Percentiles rank a stretch among this genome's conserved stretches.
These are phyloP conservation scores for Nannochloris sp. DNA, from an alignment of 139 green algal genomes.

Conservation along the genomic window DNA sequence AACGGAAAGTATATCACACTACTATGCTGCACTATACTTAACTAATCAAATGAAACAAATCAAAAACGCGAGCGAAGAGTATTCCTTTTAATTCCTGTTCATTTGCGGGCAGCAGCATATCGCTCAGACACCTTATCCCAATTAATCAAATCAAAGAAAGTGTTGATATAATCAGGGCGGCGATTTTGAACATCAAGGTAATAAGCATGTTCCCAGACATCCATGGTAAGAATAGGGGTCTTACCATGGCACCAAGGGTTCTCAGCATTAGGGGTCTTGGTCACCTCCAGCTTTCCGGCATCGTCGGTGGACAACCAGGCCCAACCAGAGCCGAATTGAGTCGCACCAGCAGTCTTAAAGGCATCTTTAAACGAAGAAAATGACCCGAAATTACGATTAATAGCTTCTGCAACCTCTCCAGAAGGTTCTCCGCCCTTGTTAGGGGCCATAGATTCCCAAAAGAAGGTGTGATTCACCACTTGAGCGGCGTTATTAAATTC, in stretches of 20 bases:
- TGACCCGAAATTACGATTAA: slow-evolving; percentile 55
- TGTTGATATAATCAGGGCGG: slow-evolving; percentile 46
- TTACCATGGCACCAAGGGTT: slow-evolving; percentile 10
- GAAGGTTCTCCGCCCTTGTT: slow-evolving; percentile 29
- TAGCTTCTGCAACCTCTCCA: slow-evolving; percentile 51
- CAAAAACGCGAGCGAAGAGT: too few species aligned
- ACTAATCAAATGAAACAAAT: too few species aligned
- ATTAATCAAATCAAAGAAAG: slow-evolving; percentile 72
- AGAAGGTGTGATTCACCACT: slow-evolving; percentile 59
- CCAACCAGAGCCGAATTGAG: slow-evolving; percentile 75
- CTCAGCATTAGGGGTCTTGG: slow-evolving; percentile 68
- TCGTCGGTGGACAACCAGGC: slow-evolving; percentile 64
- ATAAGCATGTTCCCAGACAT: slow-evolving; percentile 56
- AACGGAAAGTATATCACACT: too few species aligned
- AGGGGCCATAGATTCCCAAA: slow-evolving; percentile 54
- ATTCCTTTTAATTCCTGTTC: too few species aligned
- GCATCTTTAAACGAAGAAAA: slow-evolving; percentile 70
- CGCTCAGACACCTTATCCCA: slow-evolving; percentile 39
- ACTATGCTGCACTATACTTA: too few species aligned
- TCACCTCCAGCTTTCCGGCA: slow-evolving; percentile 60
- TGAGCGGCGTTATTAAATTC: slow-evolving; percentile 75
- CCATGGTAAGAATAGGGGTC: slow-evolving; percentile 44
- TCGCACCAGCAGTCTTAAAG: slow-evolving; percentile 69
- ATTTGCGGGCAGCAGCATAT: too few species aligned
- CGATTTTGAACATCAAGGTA: slow-evolving; percentile 28